Evolutionary conservation across 306 rosid species (phyloP), one percentile per base, ranked within the genome.

Genomic region (Quercus berberidifolia): DNA sequence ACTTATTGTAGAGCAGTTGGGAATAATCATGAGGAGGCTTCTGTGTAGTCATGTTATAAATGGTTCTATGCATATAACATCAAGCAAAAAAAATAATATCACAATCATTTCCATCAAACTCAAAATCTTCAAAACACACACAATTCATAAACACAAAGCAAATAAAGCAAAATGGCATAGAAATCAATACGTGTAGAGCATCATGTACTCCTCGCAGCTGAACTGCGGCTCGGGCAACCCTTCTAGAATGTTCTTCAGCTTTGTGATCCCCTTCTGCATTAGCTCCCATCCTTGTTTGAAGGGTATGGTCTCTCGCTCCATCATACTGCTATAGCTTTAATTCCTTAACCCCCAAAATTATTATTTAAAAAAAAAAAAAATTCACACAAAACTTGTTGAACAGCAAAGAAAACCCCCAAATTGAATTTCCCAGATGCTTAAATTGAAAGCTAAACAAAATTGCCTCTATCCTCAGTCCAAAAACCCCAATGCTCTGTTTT

Each of bases 21-120:
- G 93, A 85, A 77, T 88, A 87, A 80, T 86, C 79, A 55, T 78
- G 83, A 2, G 87, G 87, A 43, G 83, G 71, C 85, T 76, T 81
- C 73, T 84, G 90, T 26, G 94, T 88, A 77, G 94, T 87, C 88
- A 90, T 83, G 73, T 89, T 85, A 82, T 90, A 87, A 43, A 86
- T 92, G 80, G 86, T 87, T 69, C 94, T 92, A 82, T 65, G 63
- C 35, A 73, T 18, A 78, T 21, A 18, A 33, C 55, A 58, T 46
- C 18, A 52, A 56, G 68, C 7, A 57, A 19, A 69, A 46, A 21
- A 4, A 3, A 74, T 65, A 59, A 71, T 30, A 17, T 33, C 14
- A 6, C 51, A 72, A 71, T 67, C 75, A 78, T 41, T 58, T 23
- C 67, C 68, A 81, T 71, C 43, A 46, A 69, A 69, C 56, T 35